Evolutionary conservation across 2,329 filamentous ascomycete species (phyloP), one percentile per base, ranked within the genome.

Genomic region (Cytospora mali): DNA sequence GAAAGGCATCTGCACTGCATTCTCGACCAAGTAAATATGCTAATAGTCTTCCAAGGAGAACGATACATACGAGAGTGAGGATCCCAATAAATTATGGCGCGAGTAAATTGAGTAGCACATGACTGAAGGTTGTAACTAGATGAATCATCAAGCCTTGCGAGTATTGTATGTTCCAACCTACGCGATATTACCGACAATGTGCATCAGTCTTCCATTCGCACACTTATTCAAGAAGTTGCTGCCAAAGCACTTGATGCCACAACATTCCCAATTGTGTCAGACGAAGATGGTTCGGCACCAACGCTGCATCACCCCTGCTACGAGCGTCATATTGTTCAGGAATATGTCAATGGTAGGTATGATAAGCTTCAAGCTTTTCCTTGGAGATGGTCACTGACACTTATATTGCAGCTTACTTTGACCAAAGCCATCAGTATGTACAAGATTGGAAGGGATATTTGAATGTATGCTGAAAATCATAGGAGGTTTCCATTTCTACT

Each of bases 171-270:
- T 46, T 6, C 39, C 39, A 46, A n/a, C 21, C 39, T 46, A 21
- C 6, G n/a, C 39, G 9, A 46, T 46, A 46, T 46, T 21, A 16
- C 39, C 39, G 39, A 46, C 2, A 46, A 46, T 46, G 13, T 13
- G 14, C 39, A 46, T 46, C 39, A n/a, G 10, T 46, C 39, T 46
- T 46, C 39, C 16, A 46, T 46, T 21, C 39, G 39, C 21, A 46
- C 39, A 21, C 39, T 46, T 46, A 18, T 46, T 11, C 39, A 46
- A 21, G 39, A 46, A 46, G 39, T 46, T 46, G 39, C 39, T 46
- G 39, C 39, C 39, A 46, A 46, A 46, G 39, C 39, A 46, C 39
- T 46, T 46, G 39, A 46, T 46, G 39, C 39, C n/a, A 46, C 39
- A 46, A 16, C 21, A 18, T 46, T 46, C 39, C 39, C 39, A 7